Evolutionary conservation across 192 early-diverging fungal species (phyloP), one percentile per base, ranked within the genome.

Genomic region (Backusella liffmaniae): DNA sequence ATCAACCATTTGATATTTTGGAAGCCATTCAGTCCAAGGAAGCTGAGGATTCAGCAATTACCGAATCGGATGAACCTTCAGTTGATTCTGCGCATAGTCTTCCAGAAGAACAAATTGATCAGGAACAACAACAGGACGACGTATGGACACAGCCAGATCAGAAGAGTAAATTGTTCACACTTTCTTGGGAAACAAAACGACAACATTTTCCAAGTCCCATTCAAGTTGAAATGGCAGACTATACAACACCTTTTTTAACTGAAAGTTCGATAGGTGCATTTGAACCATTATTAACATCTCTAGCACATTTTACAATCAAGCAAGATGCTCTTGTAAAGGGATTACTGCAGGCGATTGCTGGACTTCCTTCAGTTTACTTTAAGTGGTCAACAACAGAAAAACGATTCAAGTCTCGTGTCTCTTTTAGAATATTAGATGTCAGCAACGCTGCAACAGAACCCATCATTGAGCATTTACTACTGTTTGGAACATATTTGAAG

Each of bases 401-500:
- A 23, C n/a, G 42, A 23, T 76, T 76, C 36, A 39, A 77, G 16
- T 37, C 70, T 10, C 62, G 56, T 13, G 30, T 66, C 16, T 53
- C 44, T 67, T 30, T 73, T 35, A 59, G 76, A 32, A 41, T 77
- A 21, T 42, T 77, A 15, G 76, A 71, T 39, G 39, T 56, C 6
- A 72, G 76, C 46, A 49, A n/a, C 4, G 23, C 18, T 7, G 51
- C 56, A 13, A 56, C 66, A 49, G 21, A 71, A 30, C 70, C 32
- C 6, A 35, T 67, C 26, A 42, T 76, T 15, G 37, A 23, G 0
- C 34, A 36, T 36, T 13, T 71, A 8, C 37, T 71, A 37, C 2
- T 18, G 21, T 70, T 76, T 46, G 84, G 81, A 30, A 82, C 79
- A 9, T 67, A 79, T 37, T 77, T 82, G 67, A 67, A 75, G 34